phyloP scores from a whole-genome alignment of 2,329 filamentous ascomycete genomes.

The Colletotrichum euphorbiae region DNA sequence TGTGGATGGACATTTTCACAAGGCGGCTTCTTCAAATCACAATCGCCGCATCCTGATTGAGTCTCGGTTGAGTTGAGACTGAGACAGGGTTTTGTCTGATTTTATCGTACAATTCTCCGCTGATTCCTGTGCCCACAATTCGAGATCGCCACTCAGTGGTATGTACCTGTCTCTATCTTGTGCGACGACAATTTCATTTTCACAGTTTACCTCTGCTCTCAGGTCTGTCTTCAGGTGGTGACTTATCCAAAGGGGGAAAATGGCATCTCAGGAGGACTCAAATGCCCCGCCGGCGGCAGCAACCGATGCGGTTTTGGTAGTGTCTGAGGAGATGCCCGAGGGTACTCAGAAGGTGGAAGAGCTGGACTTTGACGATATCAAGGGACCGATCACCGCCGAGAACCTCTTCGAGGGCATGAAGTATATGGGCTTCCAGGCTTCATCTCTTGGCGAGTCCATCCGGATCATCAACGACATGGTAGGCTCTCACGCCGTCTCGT shows the following conservation, averaged over 20 bases:
- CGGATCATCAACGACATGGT: constrained; percentile 98
- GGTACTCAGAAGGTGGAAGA: constrained; percentile 86
- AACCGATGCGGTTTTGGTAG: constrained; percentile 85
- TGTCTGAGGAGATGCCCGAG: constrained; percentile 84
- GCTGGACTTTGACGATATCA: constrained; percentile 89
- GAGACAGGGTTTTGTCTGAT: constrained; percentile 30
- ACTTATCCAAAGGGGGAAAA: constrained; percentile 38
- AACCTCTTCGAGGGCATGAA: constrained; percentile 86
- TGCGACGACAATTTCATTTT: constrained; percentile 29
- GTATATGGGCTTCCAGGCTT: constrained; percentile 81
- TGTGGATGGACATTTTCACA: constrained; percentile 23
- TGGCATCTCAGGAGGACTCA: constrained; percentile 45
- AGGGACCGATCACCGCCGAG: constrained; percentile 82
- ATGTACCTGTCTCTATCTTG: constrained; percentile 7
- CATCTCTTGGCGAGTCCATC: constrained; percentile 85
- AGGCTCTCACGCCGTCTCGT: constrained; percentile 45
- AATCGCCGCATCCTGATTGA: not conserved
- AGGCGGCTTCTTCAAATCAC: not conserved
- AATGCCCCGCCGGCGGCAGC: constrained; percentile 69
- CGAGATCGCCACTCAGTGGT: constrained; percentile 31
- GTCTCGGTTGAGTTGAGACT: constrained; percentile 14
- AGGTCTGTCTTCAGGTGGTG: not conserved
- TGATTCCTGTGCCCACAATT: constrained; percentile 29
- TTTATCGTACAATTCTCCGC: constrained; percentile 21
- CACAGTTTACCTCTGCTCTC: not conserved